Percentiles rank a stretch among this genome's conserved stretches.
These are phyloP conservation scores for Colletotrichum destructivum DNA, from an alignment of 2,329 filamentous ascomycete genomes.

Conservation along the genomic window DNA sequence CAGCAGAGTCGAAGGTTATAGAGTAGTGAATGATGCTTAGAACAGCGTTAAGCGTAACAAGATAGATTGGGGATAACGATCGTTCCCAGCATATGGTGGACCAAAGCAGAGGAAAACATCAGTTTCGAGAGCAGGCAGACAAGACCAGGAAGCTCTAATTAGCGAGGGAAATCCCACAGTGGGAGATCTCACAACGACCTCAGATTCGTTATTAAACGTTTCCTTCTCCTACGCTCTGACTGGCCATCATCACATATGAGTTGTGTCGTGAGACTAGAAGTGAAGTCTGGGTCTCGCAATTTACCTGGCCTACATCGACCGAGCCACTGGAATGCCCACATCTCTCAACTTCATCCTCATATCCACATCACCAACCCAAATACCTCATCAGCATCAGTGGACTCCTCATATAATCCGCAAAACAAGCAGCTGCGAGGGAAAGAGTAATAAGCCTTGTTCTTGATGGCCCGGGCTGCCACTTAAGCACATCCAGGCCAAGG, in stretches of 20 bases:
- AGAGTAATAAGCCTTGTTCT: background rate
- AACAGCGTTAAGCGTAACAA: background rate
- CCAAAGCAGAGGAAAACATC: background rate
- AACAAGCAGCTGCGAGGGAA: background rate
- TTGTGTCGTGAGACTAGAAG: background rate
- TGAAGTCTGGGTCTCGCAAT: background rate
- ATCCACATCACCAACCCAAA: too few relatives aligned
- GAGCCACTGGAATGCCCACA: background rate
- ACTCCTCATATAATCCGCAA: too few relatives aligned
- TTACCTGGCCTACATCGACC: background rate
- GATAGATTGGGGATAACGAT: background rate
- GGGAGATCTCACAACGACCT: background rate
- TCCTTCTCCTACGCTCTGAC: background rate
- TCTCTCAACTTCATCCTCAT: background rate
- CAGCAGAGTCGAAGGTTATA: too few relatives aligned
- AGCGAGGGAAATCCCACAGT: background rate
- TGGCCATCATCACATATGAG: background rate
- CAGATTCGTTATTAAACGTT: background rate
- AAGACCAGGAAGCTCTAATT: background rate
- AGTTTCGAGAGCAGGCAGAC: background rate
- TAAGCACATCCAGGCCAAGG: background rate
- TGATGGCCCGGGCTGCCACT: background rate
- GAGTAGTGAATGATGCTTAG: too few relatives aligned
- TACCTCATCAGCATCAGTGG: too few relatives aligned
- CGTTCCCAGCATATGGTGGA: too few relatives aligned